A percentile compares a stretch with the other conserved stretches of the same genome.
phyloP scores from a whole-genome alignment of 2,329 filamentous ascomycete genomes.

The Clonostachys chloroleuca region DNA sequence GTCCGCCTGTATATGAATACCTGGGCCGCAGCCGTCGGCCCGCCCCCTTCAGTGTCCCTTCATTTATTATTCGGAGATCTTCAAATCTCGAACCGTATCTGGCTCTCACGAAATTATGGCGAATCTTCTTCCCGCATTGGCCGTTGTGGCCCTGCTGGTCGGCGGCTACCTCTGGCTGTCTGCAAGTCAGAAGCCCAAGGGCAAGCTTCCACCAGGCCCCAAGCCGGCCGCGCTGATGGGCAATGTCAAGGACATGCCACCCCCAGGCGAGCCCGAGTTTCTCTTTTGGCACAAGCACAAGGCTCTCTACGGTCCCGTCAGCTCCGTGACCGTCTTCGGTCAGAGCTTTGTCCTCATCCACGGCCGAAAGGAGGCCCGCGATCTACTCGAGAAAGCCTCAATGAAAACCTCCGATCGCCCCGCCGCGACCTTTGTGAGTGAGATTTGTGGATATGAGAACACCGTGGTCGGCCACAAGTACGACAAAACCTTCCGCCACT shows the following conservation, averaged over 20 bases:
- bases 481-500: conserved; percentile 7
- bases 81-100: too few species aligned
- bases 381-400: conserved; percentile 22
- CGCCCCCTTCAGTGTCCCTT: too few species aligned
- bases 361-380: conserved; percentile 22
- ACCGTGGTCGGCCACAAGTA: conserved; percentile 9
- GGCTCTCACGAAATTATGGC: too few species aligned
- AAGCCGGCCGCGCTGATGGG: conserved; percentile 33
- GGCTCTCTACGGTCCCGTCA: conserved; percentile 20
- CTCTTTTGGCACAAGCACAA: conserved; percentile 27
- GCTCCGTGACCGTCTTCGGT: conserved; percentile 14
- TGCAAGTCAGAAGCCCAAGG: background rate
- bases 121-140: too few species aligned
- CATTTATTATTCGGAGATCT: too few species aligned
- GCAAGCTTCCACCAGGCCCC: conserved; percentile 14
- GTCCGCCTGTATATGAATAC: too few species aligned
- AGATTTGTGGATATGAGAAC: conserved; percentile 13
- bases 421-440: conserved; percentile 4
- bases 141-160: too few species aligned
- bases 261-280: conserved; percentile 17
- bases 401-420: conserved; percentile 10
- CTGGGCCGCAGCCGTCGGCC: too few species aligned
- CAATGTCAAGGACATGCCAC: conserved; percentile 39
- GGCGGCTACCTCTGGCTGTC: too few species aligned
- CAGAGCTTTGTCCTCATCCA: conserved; percentile 32